Base-by-base conservation (phyloP, 2,329 filamentous ascomycete species). In the Cadophora malorum region DNA sequence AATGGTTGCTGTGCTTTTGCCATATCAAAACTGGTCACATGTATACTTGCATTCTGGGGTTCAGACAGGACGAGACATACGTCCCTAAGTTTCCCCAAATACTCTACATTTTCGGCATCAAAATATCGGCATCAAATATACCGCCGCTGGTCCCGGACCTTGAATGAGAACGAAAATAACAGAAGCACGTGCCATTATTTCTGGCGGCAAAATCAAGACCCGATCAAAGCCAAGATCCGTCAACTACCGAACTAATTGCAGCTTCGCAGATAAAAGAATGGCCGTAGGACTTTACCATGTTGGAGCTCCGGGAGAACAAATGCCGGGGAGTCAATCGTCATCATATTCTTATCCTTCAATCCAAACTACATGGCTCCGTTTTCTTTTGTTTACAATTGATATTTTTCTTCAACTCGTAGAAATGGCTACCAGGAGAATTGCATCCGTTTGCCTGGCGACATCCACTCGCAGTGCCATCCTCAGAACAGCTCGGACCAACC, bases 1-100 rank as follows among this genome's bases (percentile, higher is more conserved):
- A 82, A 80, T 2, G 81, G 80, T 73, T 83, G 80, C 65, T 80
- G 80, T 38, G 79, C 55, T 72, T 67, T 70, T 28, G 63, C 68
- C 71, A 73, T 72, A 41, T 49, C 23, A 19, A 23, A 64, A 38
- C n/a, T 10, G 14, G 10, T 58, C 33, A 38, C 19, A 38, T 23
- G 55, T 3, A 58, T 38, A 21, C 21, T 21, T 3, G 38, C 31
- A 58, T 23, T 5, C 21, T n/a, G 38, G 21, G 23, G 16, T 8
- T 33, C 2, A 21, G 19, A 21, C n/a, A 49, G 10, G 19, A 49
- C n/a, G 21, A 49, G 1, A n/a, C 41, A 45, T 19, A 10, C 19
- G 4, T 2, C n/a, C n/a, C 19, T 49, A n/a, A 2, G 2, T 9
- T 49, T 55, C 10, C 52, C 14, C 14, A n/a, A 28, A 33, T 38